Evolutionary conservation across 2,329 filamentous ascomycete genomes (phyloP).

Genomic region (Alternaria sp.): DNA sequence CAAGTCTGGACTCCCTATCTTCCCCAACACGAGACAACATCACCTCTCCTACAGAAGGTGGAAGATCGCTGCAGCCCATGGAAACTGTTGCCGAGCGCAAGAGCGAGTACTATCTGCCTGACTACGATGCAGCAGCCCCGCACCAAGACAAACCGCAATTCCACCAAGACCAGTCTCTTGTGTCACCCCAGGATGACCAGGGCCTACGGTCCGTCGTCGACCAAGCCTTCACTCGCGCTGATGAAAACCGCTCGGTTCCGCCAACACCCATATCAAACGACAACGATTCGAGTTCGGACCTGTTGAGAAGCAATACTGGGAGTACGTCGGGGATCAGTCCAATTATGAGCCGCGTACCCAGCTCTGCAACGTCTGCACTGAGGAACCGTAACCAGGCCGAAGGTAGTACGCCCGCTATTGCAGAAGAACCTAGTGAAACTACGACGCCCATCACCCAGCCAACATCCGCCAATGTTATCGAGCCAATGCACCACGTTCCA

Average conservation of each 20-base stretch:
- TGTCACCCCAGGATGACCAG: conserved; percentile 34
- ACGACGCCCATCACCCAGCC: conserved; percentile 47
- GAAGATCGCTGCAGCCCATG: conserved; percentile 47
- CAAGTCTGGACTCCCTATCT: conserved; percentile 63
- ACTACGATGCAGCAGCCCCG: conserved; percentile 32
- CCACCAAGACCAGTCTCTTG: conserved; percentile 18
- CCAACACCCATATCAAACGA: conserved; percentile 60
- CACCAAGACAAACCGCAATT: conserved; percentile 18
- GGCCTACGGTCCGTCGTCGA: conserved; percentile 62
- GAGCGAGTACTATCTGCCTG: conserved; percentile 64
- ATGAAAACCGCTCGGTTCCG: conserved; percentile 63
- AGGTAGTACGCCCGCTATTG: conserved; percentile 61
- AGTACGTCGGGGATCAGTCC: conserved; percentile 71
- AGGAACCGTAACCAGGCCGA: conserved; percentile 51
- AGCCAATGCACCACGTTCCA: conserved; percentile 37
- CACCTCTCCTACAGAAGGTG: conserved; percentile 31
- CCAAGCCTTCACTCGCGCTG: conserved; percentile 69
- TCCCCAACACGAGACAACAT: conserved; percentile 34
- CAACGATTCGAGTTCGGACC: conserved; percentile 51
- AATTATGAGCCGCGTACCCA: conserved; percentile 67
- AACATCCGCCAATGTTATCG: conserved; percentile 41
- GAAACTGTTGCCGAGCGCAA: conserved; percentile 66
- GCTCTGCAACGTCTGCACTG: conserved; percentile 51
- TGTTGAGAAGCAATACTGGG: conserved; percentile 68
- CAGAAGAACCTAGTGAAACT: conserved; percentile 59